phyloP scores from a whole-genome alignment of 2,329 filamentous ascomycete species.

The Calonectria pauciramosa region DNA sequence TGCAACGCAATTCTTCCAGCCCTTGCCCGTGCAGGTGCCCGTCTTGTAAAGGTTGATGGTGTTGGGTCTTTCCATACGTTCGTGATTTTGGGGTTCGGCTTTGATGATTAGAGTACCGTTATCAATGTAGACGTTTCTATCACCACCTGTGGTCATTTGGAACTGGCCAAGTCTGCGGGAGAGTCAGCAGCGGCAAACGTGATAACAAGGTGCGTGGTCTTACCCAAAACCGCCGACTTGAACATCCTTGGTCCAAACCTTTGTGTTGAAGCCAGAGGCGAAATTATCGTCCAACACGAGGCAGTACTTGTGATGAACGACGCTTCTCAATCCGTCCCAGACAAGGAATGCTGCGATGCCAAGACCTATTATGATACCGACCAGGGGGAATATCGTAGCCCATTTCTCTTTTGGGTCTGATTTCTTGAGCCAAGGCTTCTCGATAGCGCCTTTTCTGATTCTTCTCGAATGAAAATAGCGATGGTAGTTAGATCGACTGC shows the following conservation, averaged over 20 bases:
- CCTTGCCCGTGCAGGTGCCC: conserved; percentile 76
- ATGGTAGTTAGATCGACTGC: conserved; percentile 54
- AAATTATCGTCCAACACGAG: conserved; percentile 77
- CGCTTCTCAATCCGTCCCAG: conserved; percentile 80
- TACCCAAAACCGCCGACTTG: conserved; percentile 83
- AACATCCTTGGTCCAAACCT: conserved; percentile 81
- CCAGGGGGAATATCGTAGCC: conserved; percentile 83
- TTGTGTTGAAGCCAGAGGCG: conserved; percentile 67
- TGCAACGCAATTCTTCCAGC: conserved; percentile 71
- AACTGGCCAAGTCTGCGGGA: conserved; percentile 81
- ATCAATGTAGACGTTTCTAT: conserved; percentile 82
- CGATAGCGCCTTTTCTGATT: conserved; percentile 78
- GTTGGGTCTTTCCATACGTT: conserved; percentile 75
- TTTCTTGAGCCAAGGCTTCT: conserved; percentile 83
- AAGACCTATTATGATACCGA: conserved; percentile 79
- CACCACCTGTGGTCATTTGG: conserved; percentile 77
- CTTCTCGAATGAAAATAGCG: conserved; percentile 82
- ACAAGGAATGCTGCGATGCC: conserved; percentile 78
- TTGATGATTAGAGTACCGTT: conserved; percentile 80
- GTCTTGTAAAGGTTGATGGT: conserved; percentile 76
- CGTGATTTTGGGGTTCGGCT: conserved; percentile 80
- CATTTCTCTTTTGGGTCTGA: conserved; percentile 86
- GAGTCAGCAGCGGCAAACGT: conserved; percentile 3
- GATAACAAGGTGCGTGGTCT: conserved; percentile 47
- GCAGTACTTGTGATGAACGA: conserved; percentile 82